A percentile compares a stretch with the other conserved stretches of the same genome.
phyloP scores from a whole-genome alignment of 1,284 basidiomycete species.

The Xanthoconium separans region DNA sequence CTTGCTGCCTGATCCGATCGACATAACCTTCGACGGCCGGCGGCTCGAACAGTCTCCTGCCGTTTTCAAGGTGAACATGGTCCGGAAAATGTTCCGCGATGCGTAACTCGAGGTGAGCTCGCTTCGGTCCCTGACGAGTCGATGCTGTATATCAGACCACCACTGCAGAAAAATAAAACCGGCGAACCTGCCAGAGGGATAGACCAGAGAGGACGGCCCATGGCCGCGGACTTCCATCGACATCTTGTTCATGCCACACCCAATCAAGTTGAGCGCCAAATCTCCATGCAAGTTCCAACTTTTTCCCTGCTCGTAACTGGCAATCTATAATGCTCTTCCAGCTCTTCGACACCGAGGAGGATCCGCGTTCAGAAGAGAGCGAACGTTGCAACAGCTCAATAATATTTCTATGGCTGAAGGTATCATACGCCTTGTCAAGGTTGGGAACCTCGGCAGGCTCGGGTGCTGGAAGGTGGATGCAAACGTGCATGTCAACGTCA shows the following conservation, averaged over 20 bases:
- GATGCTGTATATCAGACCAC: conserved; percentile 10
- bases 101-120: conserved; percentile 70
- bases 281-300: conserved; percentile 78
- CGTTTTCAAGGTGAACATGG: conserved; percentile 52
- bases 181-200: conserved; percentile 61
- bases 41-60: conserved; percentile 62
- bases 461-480: conserved; percentile 26
- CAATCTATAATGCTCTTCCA: conserved; percentile 63
- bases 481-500: conserved; percentile 39
- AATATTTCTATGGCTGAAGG: conserved; percentile 61
- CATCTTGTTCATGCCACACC: conserved; percentile 71
- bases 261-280: conserved; percentile 72
- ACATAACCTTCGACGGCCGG: conserved; percentile 79
- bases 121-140: conserved; percentile 42
- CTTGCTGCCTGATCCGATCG: conserved; percentile 62
- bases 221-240: conserved; percentile 57
- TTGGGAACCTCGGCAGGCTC: conserved; percentile 9
- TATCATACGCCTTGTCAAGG: conserved; percentile 36
- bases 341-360: conserved; percentile 34
- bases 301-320: conserved; percentile 52
- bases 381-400: conserved; percentile 56
- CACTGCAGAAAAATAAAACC: background rate
- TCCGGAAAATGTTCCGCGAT: conserved; percentile 65
- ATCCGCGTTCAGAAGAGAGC: conserved; percentile 41
- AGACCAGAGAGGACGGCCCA: conserved; percentile 77